A percentile compares a stretch with the other conserved stretches of the same genome.
These are phyloP conservation scores for Pisolithus orientalis DNA, from an alignment of 768 basidiomycete genomes.

Conservation along the genomic window DNA sequence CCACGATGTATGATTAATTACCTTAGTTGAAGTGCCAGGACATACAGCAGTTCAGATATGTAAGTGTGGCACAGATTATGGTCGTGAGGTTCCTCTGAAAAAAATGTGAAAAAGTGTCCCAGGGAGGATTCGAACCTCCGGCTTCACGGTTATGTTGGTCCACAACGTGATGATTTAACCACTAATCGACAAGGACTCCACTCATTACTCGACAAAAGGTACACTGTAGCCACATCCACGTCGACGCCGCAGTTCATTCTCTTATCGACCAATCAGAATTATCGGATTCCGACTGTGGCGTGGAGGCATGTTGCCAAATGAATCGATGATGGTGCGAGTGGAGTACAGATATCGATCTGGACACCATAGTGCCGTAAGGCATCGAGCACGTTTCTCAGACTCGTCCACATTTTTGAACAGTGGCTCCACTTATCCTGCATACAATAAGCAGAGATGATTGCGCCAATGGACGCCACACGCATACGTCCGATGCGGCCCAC, in stretches of 20 bases:
- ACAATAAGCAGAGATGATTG: not conserved
- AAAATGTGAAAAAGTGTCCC: slow-evolving; percentile 14
- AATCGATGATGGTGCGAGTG: too few relatives aligned
- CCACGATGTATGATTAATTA: not conserved
- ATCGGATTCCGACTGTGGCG: not conserved
- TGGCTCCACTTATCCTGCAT: not conserved
- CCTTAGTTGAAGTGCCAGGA: not conserved
- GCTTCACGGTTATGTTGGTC: slow-evolving; percentile 29
- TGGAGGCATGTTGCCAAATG: not conserved
- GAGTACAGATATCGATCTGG: too few relatives aligned
- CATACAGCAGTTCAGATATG: not conserved
- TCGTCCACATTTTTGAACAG: too few relatives aligned
- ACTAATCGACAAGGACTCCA: slow-evolving; percentile 37
- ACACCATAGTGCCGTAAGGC: too few relatives aligned
- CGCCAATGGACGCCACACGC: not conserved
- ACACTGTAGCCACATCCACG: not conserved
- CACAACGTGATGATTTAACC: slow-evolving; percentile 42
- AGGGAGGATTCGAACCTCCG: slow-evolving; percentile 37
- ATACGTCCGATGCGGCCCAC: too few relatives aligned
- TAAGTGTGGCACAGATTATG: too few relatives aligned
- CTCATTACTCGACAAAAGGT: too few relatives aligned
- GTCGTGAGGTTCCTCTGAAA: too few relatives aligned
- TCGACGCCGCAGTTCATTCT: not conserved
- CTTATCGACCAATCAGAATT: not conserved
- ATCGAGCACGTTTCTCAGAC: too few relatives aligned